A percentile compares a stretch with the other conserved stretches of the same genome.
Conservation (phyloP, 495 filamentous ascomycete species). For the Tetracladium marchalianum region DNA sequence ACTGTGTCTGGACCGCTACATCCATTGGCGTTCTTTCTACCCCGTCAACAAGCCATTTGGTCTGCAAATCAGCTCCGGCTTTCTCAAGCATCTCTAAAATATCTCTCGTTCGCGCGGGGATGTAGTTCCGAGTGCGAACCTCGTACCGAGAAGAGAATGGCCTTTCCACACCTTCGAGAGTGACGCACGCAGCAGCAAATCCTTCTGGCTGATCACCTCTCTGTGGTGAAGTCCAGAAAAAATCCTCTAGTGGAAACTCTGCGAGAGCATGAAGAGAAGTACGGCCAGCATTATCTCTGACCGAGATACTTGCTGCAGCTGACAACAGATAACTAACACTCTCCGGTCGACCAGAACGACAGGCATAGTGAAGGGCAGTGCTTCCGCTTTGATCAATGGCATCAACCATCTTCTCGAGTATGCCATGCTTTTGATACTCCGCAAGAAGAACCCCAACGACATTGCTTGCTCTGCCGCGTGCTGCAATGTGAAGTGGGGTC, state of each 20-base stretch:
- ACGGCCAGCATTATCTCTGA: background rate
- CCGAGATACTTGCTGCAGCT: conserved; percentile 20
- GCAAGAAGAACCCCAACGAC: conserved; percentile 26
- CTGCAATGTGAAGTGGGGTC: conserved; percentile 8
- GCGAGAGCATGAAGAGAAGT: conserved; percentile 12
- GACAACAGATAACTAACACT: conserved; percentile 24
- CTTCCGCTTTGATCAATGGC: conserved; percentile 11
- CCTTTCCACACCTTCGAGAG: no score
- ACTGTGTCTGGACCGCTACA: no score
- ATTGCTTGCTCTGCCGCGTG: conserved; percentile 21
- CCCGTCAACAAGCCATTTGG: no score
- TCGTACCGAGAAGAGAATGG: no score
- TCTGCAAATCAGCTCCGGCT: no score
- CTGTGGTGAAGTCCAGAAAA: background rate
- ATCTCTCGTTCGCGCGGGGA: no score
- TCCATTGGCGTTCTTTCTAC: no score
- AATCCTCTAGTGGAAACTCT: conserved; percentile 4
- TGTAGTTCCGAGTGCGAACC: no score
- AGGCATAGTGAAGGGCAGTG: conserved; percentile 27
- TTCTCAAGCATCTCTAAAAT: no score
- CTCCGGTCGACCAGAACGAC: conserved; percentile 28
- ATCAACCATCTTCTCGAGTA: conserved; percentile 9
- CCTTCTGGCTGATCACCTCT: no score
- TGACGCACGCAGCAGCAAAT: no score
- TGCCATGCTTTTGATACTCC: background rate